Evolutionary conservation across 257 asterid species (phyloP).

Genomic region (Plectranthus barbatus): DNA sequence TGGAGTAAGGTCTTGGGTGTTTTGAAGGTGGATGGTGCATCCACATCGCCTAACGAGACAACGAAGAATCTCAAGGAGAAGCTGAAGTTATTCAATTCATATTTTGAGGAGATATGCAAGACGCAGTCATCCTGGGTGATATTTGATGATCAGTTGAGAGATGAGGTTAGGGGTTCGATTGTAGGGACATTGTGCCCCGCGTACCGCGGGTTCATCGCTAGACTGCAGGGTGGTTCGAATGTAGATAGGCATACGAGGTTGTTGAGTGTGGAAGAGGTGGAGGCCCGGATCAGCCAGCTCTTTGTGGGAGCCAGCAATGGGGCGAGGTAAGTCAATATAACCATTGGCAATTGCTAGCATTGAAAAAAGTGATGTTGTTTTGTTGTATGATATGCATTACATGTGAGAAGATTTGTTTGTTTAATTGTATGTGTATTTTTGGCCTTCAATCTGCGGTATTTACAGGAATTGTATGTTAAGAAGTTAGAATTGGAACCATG

Average conservation of each 20-base stretch:
- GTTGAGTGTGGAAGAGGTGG: conserved; percentile 57
- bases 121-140: conserved; percentile 63
- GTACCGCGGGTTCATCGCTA: conserved; percentile 57
- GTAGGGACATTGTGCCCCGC: conserved; percentile 46
- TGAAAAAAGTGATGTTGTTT: conserved; percentile 14
- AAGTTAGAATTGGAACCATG: conserved; percentile 6
- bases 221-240: conserved; percentile 28
- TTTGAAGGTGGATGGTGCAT: conserved; percentile 40
- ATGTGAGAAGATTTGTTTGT: conserved; percentile 16
- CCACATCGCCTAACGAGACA: conserved; percentile 38
- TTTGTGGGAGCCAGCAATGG: conserved; percentile 44
- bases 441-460: conserved; percentile 6
- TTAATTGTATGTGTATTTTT: conserved; percentile 8
- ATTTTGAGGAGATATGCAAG: conserved; percentile 63
- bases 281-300: conserved; percentile 45
- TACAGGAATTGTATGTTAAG: conserved; percentile 15
- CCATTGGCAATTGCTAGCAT: too few relatives aligned
- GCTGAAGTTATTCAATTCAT: conserved; percentile 54
- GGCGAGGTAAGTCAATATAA: conserved; percentile 41
- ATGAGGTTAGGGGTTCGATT: conserved; percentile 56
- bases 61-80: conserved; percentile 56
- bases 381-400: conserved; percentile 25
- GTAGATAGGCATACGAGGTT: conserved; percentile 49
- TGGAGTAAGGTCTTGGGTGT: conserved; percentile 68
- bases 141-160: conserved; percentile 63